Conservation (phyloP, 1,284 basidiomycete species). For the Porphyrellus sp. region DNA sequence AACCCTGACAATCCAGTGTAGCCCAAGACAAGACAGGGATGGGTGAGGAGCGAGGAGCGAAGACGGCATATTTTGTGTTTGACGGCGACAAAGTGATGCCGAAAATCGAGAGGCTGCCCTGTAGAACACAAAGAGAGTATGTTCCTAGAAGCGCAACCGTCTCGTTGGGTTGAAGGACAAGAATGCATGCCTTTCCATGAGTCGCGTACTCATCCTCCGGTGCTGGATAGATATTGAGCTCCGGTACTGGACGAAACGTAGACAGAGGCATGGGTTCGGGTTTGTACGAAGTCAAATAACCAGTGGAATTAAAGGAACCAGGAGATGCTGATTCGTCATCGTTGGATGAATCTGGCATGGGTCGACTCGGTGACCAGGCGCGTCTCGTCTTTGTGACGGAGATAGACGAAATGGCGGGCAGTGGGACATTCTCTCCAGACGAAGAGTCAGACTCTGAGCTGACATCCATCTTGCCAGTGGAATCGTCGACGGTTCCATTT, state of each 20-base stretch:
- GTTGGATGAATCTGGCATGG: conserved; percentile 47
- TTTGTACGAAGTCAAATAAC: not conserved
- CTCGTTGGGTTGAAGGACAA: conserved; percentile 46
- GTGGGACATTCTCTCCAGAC: conserved; percentile 25
- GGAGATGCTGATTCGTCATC: conserved; percentile 30
- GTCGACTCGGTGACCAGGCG: conserved; percentile 54
- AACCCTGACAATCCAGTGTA: conserved; percentile 23
- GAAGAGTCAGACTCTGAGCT: conserved; percentile 35
- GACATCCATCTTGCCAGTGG: conserved; percentile 29
- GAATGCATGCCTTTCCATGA: conserved; percentile 28
- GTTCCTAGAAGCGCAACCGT: conserved; percentile 59
- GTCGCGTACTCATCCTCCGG: conserved; percentile 1
- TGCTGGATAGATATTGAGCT: conserved; percentile 12
- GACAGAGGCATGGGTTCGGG: conserved; percentile 9
- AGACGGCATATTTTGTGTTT: conserved; percentile 44
- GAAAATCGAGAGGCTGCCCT: conserved; percentile 49
- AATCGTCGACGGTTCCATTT: conserved; percentile 38
- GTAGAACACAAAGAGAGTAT: conserved; percentile 52
- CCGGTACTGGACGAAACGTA: conserved; percentile 21
- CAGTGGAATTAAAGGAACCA: not conserved
- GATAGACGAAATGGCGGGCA: conserved; percentile 6
- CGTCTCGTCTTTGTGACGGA: conserved; percentile 28
- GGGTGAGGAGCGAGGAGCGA: conserved; percentile 65
- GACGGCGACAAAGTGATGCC: conserved; percentile 50
- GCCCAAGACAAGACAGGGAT: conserved; percentile 50